These are phyloP conservation scores for Plasmodium gaboni DNA, from an alignment of 169 alveolate species.

Conservation along the genomic window DNA sequence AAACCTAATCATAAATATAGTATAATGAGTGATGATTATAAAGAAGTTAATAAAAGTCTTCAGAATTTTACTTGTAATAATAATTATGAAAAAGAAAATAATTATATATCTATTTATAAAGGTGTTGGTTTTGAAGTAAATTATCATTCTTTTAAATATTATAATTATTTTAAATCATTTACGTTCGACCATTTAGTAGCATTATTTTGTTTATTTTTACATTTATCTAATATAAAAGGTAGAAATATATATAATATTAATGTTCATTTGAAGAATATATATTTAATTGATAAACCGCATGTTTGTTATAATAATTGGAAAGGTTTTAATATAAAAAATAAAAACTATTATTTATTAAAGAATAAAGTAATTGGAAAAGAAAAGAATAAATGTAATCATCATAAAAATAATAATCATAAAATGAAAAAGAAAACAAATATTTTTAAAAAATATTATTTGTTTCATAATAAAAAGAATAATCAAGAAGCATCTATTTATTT, in stretches of 20 bases:
- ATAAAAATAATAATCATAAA: constrained; percentile 10
- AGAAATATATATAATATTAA: constrained; percentile 40
- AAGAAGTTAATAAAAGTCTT: neutral
- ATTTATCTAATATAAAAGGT: constrained; percentile 60
- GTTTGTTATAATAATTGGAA: constrained; percentile 3
- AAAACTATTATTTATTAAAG: constrained; percentile 15
- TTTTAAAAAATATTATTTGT: neutral
- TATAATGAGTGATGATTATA: neutral
- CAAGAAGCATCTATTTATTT: neutral
- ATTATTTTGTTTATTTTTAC: constrained; percentile 49
- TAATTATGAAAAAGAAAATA: neutral
- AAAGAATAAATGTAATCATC: constrained; percentile 9
- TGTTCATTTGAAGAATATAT: constrained; percentile 43
- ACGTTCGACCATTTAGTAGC: constrained; percentile 58
- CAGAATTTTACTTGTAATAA: neutral
- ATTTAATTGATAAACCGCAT: constrained; percentile 39
- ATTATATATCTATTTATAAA: constrained; percentile 33
- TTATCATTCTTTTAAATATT: constrained; percentile 60
- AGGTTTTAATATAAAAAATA: constrained; percentile 28
- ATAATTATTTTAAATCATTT: constrained; percentile 58
- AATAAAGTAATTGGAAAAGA: constrained; percentile 1
- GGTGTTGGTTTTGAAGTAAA: constrained; percentile 71
- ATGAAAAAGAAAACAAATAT: neutral
- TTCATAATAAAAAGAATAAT: too few species aligned
- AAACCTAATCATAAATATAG: constrained; percentile 14